Evolutionary conservation across 1,284 basidiomycete genomes (phyloP).

Genomic region (Phellopilus nigrolimitatus): DNA sequence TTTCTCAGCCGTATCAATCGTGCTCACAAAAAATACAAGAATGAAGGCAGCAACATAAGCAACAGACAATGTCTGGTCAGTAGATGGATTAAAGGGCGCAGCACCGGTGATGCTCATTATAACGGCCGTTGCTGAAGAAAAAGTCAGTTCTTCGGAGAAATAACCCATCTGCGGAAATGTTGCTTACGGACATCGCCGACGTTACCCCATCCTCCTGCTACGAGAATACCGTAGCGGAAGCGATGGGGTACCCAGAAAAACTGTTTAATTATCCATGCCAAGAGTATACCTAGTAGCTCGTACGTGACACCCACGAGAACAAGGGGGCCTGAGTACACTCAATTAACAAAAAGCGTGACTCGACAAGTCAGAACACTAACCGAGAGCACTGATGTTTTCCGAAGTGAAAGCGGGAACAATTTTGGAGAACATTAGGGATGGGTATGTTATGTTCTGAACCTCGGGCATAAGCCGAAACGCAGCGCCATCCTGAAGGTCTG

Average conservation of each 20-base stretch:
- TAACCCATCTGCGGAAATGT: background rate
- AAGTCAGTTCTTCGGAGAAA: background rate
- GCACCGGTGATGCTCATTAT: conserved; percentile 49
- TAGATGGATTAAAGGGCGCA: conserved; percentile 46
- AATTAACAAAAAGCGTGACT: conserved; percentile 21
- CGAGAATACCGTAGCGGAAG: conserved; percentile 64
- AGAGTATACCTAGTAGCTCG: conserved; percentile 44
- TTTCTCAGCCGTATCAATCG: conserved; percentile 5
- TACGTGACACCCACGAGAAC: conserved; percentile 51
- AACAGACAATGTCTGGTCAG: conserved; percentile 53
- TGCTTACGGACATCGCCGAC: conserved; percentile 65
- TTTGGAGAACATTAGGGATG: conserved; percentile 71
- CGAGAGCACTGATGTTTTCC: conserved; percentile 60
- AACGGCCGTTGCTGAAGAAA: conserved; percentile 53
- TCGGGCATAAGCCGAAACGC: background rate
- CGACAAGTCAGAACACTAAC: conserved; percentile 30
- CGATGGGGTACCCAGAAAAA: conserved; percentile 76
- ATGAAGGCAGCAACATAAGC: conserved; percentile 53
- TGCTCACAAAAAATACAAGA: conserved; percentile 40
- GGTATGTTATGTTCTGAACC: conserved; percentile 59
- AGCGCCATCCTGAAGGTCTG: background rate
- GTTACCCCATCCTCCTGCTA: conserved; percentile 63
- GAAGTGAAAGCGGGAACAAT: conserved; percentile 70
- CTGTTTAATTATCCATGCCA: conserved; percentile 56
- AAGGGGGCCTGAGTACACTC: conserved; percentile 42